These are phyloP conservation scores for Multifurca ochricompacta DNA, from an alignment of 768 basidiomycete genomes.

Conservation along the genomic window DNA sequence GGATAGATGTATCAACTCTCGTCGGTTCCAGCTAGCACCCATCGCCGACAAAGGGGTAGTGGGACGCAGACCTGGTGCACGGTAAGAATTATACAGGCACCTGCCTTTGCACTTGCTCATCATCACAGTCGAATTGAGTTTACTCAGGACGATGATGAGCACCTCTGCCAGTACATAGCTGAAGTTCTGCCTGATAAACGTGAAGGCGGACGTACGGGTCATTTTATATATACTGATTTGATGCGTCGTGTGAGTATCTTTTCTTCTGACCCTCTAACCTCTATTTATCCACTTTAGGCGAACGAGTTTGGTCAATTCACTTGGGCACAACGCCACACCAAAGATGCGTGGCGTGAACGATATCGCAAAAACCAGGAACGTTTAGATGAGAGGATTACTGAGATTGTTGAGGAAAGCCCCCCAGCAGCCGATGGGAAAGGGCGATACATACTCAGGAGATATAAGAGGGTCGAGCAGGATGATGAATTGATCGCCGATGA, in stretches of 20 bases:
- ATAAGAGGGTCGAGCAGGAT: background rate
- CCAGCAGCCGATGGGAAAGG: constrained; percentile 16
- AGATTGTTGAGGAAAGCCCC: constrained; percentile 12
- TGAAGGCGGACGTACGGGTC: constrained; percentile 12
- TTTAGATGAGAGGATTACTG: constrained; percentile 18
- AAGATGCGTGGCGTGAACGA: constrained; percentile 22
- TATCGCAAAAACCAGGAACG: constrained; percentile 21
- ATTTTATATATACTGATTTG: constrained; percentile 14
- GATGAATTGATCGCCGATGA: background rate
- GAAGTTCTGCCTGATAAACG: constrained; percentile 9
- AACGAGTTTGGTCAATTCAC: constrained; percentile 6
- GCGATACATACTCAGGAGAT: constrained; percentile 5
- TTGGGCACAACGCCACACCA: constrained; percentile 21
- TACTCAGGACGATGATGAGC: constrained; percentile 9
- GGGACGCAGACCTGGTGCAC: constrained; percentile 1
- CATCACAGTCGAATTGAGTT: constrained; percentile 8
- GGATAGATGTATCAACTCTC: constrained; percentile 9
- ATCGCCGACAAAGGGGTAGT: background rate
- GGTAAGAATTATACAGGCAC: background rate
- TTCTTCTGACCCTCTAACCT: background rate
- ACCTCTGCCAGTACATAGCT: constrained; percentile 14
- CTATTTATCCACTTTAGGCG: background rate
- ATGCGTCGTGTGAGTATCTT: constrained; percentile 10
- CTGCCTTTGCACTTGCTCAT: background rate
- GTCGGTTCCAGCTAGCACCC: constrained; percentile 5